Evolutionary conservation across 2,329 filamentous ascomycete genomes (phyloP).

Genomic region (Penicillium occitanis): DNA sequence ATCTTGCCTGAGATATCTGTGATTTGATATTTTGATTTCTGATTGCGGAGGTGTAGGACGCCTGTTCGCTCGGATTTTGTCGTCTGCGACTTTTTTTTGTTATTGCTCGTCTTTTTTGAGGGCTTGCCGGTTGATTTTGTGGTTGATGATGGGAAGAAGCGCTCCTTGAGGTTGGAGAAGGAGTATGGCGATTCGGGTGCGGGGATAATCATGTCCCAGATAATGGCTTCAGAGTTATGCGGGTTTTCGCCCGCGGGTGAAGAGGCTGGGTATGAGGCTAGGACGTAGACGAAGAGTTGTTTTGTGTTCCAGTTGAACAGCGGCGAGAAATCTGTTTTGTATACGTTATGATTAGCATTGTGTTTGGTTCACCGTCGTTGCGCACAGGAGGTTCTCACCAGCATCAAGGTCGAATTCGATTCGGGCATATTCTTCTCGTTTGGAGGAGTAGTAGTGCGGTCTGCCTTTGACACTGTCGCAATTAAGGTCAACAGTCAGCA

Average conservation of each 20-base stretch:
- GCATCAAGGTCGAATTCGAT: slow-evolving; percentile 91
- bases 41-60: slow-evolving; percentile 73
- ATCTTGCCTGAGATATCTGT: slow-evolving; percentile 82
- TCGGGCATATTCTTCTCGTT: slow-evolving; percentile 93
- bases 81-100: slow-evolving; percentile 20
- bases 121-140: slow-evolving; percentile 4
- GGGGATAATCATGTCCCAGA: slow-evolving; percentile 95
- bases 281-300: slow-evolving; percentile 94
- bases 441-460: slow-evolving; percentile 91
- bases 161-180: slow-evolving; percentile 38
- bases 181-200: slow-evolving; percentile 52
- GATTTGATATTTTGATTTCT: slow-evolving; percentile 95
- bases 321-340: slow-evolving; percentile 67
- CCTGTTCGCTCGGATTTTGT: slow-evolving; percentile 48
- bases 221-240: slow-evolving; percentile 64
- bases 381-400: slow-evolving; percentile 39
- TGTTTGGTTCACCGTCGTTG: neutral
- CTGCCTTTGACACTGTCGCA: slow-evolving; percentile 74
- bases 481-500: neutral
- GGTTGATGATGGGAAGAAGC: slow-evolving; percentile 31
- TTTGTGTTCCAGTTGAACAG: slow-evolving; percentile 99
- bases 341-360: neutral
- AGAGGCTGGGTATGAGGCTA: slow-evolving; percentile 64
- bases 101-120: slow-evolving; percentile 14
- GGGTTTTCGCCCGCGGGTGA: slow-evolving; percentile 37